phyloP scores from a whole-genome alignment of 2,329 filamentous ascomycete species.

The Coniochaeta hoffmannii region DNA sequence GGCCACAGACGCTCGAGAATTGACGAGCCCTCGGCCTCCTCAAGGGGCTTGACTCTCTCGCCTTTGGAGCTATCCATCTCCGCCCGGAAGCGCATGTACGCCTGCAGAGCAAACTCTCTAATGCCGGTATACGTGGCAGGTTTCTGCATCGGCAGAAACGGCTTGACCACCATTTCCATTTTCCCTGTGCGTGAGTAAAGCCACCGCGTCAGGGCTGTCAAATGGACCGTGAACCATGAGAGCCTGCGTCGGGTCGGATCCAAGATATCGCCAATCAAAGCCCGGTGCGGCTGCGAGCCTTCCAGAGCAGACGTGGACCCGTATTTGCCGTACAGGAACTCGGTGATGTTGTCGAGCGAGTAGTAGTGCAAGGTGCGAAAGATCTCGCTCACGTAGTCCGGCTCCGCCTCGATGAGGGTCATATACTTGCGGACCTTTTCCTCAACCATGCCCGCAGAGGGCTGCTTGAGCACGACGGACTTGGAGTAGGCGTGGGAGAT shows the following conservation, averaged over 20 bases:
- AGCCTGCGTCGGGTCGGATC: slow-evolving; percentile 35
- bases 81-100: slow-evolving; percentile 14
- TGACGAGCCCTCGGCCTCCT: slow-evolving; percentile 12
- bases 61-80: slow-evolving; percentile 6
- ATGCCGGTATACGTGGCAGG: slow-evolving; percentile 45
- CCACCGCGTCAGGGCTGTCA: slow-evolving; percentile 37
- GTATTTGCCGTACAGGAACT: slow-evolving; percentile 39
- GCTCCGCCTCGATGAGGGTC: slow-evolving; percentile 27
- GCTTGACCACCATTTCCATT: slow-evolving; percentile 25
- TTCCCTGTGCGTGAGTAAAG: slow-evolving; percentile 34
- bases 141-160: slow-evolving; percentile 39
- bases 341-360: slow-evolving; percentile 43
- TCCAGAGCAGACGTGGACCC: slow-evolving; percentile 35
- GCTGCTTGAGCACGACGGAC: slow-evolving; percentile 26
- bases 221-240: slow-evolving; percentile 41
- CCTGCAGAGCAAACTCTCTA: slow-evolving; percentile 21
- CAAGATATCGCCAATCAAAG: slow-evolving; percentile 38
- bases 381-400: slow-evolving; percentile 29
- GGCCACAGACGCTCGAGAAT: slow-evolving; percentile 31
- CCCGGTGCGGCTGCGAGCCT: slow-evolving; percentile 27
- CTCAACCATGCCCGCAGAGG: slow-evolving; percentile 25
- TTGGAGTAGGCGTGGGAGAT: slow-evolving; percentile 47
- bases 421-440: slow-evolving; percentile 32
- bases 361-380: slow-evolving; percentile 44
- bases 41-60: background rate